phyloP scores from a whole-genome alignment of 768 basidiomycete species.

The Chiua virens region DNA sequence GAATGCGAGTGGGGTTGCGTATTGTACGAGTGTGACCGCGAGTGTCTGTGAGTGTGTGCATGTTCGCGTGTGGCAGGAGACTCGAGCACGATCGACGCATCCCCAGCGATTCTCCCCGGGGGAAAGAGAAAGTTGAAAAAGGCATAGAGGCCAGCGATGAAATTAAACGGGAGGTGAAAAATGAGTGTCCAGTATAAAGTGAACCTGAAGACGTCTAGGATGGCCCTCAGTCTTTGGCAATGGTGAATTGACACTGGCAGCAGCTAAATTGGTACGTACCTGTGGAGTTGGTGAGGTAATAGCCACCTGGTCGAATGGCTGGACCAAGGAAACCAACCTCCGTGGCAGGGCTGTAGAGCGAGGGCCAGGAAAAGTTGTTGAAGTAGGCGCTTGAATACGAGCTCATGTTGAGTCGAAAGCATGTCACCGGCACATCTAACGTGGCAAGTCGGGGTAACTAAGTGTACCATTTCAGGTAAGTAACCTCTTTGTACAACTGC shows the following conservation, averaged over 20 bases:
- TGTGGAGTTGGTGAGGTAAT: constrained; percentile 35
- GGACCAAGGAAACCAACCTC: constrained; percentile 31
- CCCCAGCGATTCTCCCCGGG: constrained; percentile 20
- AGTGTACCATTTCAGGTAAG: constrained; percentile 1
- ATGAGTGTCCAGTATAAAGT: constrained; percentile 51
- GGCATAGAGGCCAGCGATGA: constrained; percentile 40
- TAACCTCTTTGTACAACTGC: not conserved
- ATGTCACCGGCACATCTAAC: too few species aligned
- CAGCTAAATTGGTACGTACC: constrained; percentile 20
- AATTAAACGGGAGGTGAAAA: constrained; percentile 43
- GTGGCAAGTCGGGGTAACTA: too few species aligned
- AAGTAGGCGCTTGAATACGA: constrained; percentile 4
- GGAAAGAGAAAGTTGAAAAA: constrained; percentile 43
- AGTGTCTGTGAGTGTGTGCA: not conserved
- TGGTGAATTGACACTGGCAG: not conserved
- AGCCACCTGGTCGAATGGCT: constrained; percentile 33
- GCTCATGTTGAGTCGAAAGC: not conserved
- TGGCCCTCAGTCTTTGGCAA: not conserved
- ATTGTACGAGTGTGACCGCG: not conserved
- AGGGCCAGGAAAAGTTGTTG: constrained; percentile 34
- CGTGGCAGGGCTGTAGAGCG: constrained; percentile 37
- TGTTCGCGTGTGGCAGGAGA: not conserved
- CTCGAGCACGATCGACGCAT: constrained; percentile 2
- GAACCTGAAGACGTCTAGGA: constrained; percentile 43
- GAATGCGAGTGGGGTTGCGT: not conserved